A percentile compares a stretch with the other conserved stretches of the same genome.
Conservation (phyloP, 345 rosid genomes). For the Salix viminalis region DNA sequence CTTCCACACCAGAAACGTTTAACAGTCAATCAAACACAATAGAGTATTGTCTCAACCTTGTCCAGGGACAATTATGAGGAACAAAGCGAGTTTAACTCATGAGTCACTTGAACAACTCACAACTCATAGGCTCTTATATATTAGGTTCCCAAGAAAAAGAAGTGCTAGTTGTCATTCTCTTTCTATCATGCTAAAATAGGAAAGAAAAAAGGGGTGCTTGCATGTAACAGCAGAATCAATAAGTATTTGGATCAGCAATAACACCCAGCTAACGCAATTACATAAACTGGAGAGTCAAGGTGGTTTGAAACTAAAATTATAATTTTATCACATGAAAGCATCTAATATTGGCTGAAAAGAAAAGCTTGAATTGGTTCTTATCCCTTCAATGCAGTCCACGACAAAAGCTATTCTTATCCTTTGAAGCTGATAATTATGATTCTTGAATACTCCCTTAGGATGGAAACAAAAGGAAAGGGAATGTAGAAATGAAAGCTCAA, state of each 20-base stretch:
- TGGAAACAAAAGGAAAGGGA: neutral
- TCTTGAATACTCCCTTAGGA: neutral
- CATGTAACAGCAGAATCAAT: too few species aligned
- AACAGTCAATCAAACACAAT: neutral
- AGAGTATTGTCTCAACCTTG: slow-evolving; percentile 1
- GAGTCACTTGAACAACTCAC: neutral
- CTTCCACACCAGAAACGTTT: neutral
- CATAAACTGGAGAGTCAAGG: neutral
- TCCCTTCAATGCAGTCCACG: neutral
- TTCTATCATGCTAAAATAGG: neutral
- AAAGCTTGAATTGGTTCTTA: neutral
- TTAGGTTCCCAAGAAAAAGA: neutral
- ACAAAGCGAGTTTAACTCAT: neutral
- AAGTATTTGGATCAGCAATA: neutral
- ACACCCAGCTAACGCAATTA: neutral
- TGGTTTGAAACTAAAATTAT: neutral
- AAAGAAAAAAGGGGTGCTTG: neutral
- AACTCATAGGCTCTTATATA: neutral
- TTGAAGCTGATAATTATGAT: neutral
- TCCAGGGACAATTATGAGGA: neutral
- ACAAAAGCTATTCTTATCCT: neutral
- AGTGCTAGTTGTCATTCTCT: neutral
- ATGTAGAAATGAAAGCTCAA: neutral
- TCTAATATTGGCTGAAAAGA: too few species aligned
- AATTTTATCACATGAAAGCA: neutral